phyloP scores from a whole-genome alignment of 495 filamentous ascomycete species.

The Penicillium atrosanguineum region DNA sequence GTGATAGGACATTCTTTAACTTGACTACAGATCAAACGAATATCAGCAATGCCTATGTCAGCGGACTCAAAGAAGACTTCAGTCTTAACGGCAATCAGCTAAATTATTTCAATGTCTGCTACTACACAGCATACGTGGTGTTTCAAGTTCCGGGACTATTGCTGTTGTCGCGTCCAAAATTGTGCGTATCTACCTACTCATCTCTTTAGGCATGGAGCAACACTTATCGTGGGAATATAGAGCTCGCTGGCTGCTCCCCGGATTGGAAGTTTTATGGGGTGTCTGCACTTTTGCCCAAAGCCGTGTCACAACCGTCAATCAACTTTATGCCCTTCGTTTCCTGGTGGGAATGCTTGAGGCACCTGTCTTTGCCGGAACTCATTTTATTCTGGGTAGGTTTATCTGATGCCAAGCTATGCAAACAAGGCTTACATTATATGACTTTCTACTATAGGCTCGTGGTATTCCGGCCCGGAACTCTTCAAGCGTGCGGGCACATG shows the following conservation, averaged over 20 bases:
- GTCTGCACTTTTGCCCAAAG: conserved; percentile 38
- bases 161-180: conserved; percentile 32
- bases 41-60: conserved; percentile 53
- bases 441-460: conserved; percentile 24
- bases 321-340: conserved; percentile 52
- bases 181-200: conserved; percentile 17
- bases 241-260: conserved; percentile 37
- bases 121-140: conserved; percentile 38
- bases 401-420: neutral
- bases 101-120: conserved; percentile 43
- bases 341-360: conserved; percentile 48
- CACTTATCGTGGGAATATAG: conserved; percentile 10
- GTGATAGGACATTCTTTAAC: neutral
- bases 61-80: conserved; percentile 60
- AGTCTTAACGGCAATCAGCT: conserved; percentile 54
- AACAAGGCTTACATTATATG: conserved; percentile 27
- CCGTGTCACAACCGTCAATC: conserved; percentile 27
- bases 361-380: conserved; percentile 43
- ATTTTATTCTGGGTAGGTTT: conserved; percentile 36
- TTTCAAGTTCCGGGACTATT: conserved; percentile 38
- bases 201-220: neutral
- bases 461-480: conserved; percentile 39
- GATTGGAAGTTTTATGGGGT: conserved; percentile 28
- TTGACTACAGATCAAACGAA: conserved; percentile 44
- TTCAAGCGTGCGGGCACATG: conserved; percentile 38